Base-by-base conservation (phyloP, 2,329 filamentous ascomycete species). In the Clonostachys byssicola region DNA sequence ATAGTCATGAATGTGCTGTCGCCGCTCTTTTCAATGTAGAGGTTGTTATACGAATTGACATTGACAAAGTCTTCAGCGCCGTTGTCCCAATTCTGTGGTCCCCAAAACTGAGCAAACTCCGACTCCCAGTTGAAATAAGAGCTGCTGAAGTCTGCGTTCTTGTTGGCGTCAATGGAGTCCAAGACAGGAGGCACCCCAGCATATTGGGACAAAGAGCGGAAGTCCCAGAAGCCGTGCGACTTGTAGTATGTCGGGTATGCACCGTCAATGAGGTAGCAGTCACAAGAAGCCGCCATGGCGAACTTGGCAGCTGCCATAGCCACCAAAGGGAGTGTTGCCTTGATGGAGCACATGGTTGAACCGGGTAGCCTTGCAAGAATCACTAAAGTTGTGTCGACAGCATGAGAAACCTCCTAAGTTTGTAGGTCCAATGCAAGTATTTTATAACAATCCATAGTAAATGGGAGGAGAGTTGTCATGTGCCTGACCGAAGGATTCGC, bases 1-100 rank as follows among this genome's bases (percentile, higher is more conserved):
- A 77, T 64, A 4, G 68, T 74, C 56, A 77, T 52, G 55, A 61
- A 75, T 1, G 73, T 76, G 12, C 51, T 43, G 45, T 71, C 69
- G 5, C 45, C 46, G 51, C 70, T 72, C 36, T 60, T 51, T 52
- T 74, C 68, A 43, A 77, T 68, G 57, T 75, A 77, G 30, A 72
- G 35, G 46, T 72, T 71, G 54, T 63, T 70, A 38, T 59, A 60
- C 1, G 67, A 64, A 50, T 70, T 66, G 42, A 62, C 52, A 60
- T 67, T 68, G 2, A 55, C 51, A 1, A 67, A 60, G 2, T 58
- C 58, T n/a, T 64, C 55, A 14, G 56, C 54, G 14, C 57, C 61
- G 41, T 69, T 70, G 51, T 60, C 58, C 69, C 69, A 73, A 36
- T 53, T 64, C 52, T 67, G 63, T 0, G 64, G 47, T 16, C 57